Conservation (phyloP, 2,329 filamentous ascomycete species). For the Podosphaera fusca region DNA sequence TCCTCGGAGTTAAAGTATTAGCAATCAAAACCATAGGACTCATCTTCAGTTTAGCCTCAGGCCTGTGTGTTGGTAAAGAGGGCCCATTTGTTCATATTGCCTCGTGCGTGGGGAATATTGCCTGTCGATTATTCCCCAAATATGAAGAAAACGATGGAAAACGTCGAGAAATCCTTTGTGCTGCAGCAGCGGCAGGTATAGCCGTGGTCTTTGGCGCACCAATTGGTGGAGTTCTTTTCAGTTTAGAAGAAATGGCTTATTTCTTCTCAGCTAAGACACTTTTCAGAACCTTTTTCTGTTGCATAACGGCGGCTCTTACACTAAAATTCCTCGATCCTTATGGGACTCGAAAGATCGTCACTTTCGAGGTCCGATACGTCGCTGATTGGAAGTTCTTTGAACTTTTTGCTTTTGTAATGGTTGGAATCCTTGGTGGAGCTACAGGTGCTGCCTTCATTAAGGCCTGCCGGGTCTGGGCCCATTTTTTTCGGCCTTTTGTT, state of each 20-base stretch:
- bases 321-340: slow-evolving; percentile 93
- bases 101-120: slow-evolving; percentile 84
- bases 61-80: slow-evolving; percentile 79
- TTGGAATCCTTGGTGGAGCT: slow-evolving; percentile 66
- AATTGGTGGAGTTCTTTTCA: slow-evolving; percentile 74
- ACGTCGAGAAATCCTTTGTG: slow-evolving; percentile 77
- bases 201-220: slow-evolving; percentile 88
- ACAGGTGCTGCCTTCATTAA: slow-evolving; percentile 91
- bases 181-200: slow-evolving; percentile 74
- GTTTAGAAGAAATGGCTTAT: slow-evolving; percentile 84
- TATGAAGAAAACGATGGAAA: slow-evolving; percentile 91
- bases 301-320: slow-evolving; percentile 74
- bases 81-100: slow-evolving; percentile 94
- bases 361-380: slow-evolving; percentile 82
- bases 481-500: slow-evolving; percentile 58
- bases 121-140: slow-evolving; percentile 79
- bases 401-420: slow-evolving; percentile 59
- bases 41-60: slow-evolving; percentile 74
- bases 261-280: slow-evolving; percentile 96
- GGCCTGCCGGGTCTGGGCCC: slow-evolving; percentile 73
- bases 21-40: slow-evolving; percentile 65
- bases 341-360: slow-evolving; percentile 84
- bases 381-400: slow-evolving; percentile 91
- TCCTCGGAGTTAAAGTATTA: slow-evolving; percentile 71
- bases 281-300: slow-evolving; percentile 95